phyloP scores from a whole-genome alignment of 2,329 filamentous ascomycete species.

The Ascochyta clinopodiicola region DNA sequence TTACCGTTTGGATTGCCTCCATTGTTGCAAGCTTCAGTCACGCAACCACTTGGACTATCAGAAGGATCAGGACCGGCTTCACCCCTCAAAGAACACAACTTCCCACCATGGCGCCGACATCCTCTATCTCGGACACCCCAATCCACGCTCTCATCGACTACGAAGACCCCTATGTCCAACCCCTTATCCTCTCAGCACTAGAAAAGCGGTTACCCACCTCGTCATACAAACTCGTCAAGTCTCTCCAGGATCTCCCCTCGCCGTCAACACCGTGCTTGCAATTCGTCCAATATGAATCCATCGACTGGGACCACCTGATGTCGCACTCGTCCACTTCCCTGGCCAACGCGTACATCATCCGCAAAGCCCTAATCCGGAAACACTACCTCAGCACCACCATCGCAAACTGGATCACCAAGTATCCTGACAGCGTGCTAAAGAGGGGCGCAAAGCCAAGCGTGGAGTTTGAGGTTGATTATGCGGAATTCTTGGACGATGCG shows the following conservation, averaged over 20 bases:
- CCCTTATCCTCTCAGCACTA: slow-evolving; percentile 79
- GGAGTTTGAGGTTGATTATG: slow-evolving; percentile 93
- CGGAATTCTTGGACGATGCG: slow-evolving; percentile 94
- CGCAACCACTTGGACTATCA: background rate
- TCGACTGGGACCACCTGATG: slow-evolving; percentile 81
- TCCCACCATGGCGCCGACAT: slow-evolving; percentile 18
- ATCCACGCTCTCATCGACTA: slow-evolving; percentile 81
- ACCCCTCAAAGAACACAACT: background rate
- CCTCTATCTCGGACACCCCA: slow-evolving; percentile 16
- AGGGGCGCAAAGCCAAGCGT: slow-evolving; percentile 78
- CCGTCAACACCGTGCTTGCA: slow-evolving; percentile 67
- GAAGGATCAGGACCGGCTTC: background rate
- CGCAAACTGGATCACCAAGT: slow-evolving; percentile 83
- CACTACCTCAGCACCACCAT: slow-evolving; percentile 89
- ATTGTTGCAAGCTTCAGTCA: background rate
- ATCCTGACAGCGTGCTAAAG: slow-evolving; percentile 73
- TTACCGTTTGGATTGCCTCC: background rate
- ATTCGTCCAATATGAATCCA: slow-evolving; percentile 83
- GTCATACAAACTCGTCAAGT: slow-evolving; percentile 63
- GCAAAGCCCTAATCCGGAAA: slow-evolving; percentile 95
- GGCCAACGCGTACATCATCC: slow-evolving; percentile 90
- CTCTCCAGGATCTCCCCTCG: slow-evolving; percentile 56
- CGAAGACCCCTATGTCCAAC: slow-evolving; percentile 87
- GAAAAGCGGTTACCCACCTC: slow-evolving; percentile 63
- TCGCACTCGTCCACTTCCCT: slow-evolving; percentile 67